Evolutionary conservation across 129 eudicot genomes (phyloP).

Genomic region (Smallanthus sonchifolius): DNA sequence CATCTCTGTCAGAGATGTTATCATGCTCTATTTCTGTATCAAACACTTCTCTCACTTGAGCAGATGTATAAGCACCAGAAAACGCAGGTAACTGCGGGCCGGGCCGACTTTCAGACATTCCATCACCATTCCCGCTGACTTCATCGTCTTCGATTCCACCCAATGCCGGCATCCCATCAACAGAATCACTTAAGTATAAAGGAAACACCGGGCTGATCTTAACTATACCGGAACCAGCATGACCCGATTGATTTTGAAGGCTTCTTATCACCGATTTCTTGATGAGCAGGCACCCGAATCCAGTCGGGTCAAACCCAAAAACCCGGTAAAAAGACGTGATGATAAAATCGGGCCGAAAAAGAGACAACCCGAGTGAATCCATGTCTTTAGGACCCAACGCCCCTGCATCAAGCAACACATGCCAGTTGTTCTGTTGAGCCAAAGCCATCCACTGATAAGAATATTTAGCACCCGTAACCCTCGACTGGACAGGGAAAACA

Average conservation of each 20-base stretch:
- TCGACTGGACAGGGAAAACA: slow-evolving; percentile 93
- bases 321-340: slow-evolving; percentile 98
- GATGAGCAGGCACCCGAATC: slow-evolving; percentile 94
- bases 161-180: slow-evolving; percentile 81
- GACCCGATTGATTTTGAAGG: slow-evolving; percentile 93
- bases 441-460: slow-evolving; percentile 99
- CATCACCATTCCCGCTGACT: slow-evolving; percentile 50
- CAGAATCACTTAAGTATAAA: slow-evolving; percentile 77
- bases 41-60: slow-evolving; percentile 91
- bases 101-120: slow-evolving; percentile 47
- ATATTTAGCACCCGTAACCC: slow-evolving; percentile 96
- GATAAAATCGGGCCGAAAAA: slow-evolving; percentile 92
- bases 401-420: slow-evolving; percentile 97
- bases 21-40: slow-evolving; percentile 92
- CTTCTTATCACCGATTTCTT: slow-evolving; percentile 90
- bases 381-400: slow-evolving; percentile 98
- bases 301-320: slow-evolving; percentile 94
- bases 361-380: slow-evolving; percentile 96
- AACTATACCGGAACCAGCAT: slow-evolving; percentile 90
- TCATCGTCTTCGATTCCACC: slow-evolving; percentile 58
- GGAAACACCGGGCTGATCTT: slow-evolving; percentile 93
- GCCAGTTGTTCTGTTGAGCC: slow-evolving; percentile 99
- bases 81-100: slow-evolving; percentile 89
- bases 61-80: slow-evolving; percentile 95
- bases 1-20: slow-evolving; percentile 74